phyloP scores from a whole-genome alignment of 257 asterid genomes.

The Nemophila menziesii region DNA sequence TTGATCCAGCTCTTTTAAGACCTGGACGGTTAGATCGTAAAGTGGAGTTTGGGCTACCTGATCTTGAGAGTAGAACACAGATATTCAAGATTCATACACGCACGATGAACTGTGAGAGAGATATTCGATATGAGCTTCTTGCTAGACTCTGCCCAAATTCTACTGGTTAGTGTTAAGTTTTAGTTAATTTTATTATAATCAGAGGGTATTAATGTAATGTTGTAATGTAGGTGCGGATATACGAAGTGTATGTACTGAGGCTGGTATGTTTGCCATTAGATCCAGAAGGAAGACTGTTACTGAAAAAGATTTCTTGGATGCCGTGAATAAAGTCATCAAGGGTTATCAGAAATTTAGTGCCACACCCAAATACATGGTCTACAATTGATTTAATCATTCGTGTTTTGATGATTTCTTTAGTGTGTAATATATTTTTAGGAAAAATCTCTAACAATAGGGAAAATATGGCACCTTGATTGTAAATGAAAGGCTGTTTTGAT shows the following conservation, averaged over 20 bases:
- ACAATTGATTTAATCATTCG: slow-evolving; percentile 26
- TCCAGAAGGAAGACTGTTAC: slow-evolving; percentile 92
- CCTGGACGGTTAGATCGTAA: slow-evolving; percentile 93
- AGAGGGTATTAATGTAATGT: neutral
- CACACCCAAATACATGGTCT: slow-evolving; percentile 91
- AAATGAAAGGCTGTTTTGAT: too few relatives aligned
- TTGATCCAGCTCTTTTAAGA: slow-evolving; percentile 85
- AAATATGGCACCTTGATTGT: too few relatives aligned
- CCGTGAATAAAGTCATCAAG: slow-evolving; percentile 88
- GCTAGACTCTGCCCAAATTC: slow-evolving; percentile 98
- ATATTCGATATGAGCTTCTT: slow-evolving; percentile 61
- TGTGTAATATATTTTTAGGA: too few relatives aligned
- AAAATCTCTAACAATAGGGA: too few relatives aligned
- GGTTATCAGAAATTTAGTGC: slow-evolving; percentile 96
- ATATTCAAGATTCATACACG: slow-evolving; percentile 72
- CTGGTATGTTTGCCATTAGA: slow-evolving; percentile 87
- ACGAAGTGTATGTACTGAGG: slow-evolving; percentile 91
- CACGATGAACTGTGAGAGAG: slow-evolving; percentile 76
- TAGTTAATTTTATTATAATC: neutral
- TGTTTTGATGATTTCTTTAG: neutral
- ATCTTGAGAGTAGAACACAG: slow-evolving; percentile 70
- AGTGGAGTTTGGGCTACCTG: slow-evolving; percentile 96
- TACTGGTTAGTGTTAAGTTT: slow-evolving; percentile 53
- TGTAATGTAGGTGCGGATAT: slow-evolving; percentile 67
- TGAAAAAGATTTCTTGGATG: slow-evolving; percentile 86